Evolutionary conservation across 495 filamentous ascomycete genomes (phyloP), one percentile per base, ranked within the genome.

Genomic region (Clohesyomyces aquaticus): DNA sequence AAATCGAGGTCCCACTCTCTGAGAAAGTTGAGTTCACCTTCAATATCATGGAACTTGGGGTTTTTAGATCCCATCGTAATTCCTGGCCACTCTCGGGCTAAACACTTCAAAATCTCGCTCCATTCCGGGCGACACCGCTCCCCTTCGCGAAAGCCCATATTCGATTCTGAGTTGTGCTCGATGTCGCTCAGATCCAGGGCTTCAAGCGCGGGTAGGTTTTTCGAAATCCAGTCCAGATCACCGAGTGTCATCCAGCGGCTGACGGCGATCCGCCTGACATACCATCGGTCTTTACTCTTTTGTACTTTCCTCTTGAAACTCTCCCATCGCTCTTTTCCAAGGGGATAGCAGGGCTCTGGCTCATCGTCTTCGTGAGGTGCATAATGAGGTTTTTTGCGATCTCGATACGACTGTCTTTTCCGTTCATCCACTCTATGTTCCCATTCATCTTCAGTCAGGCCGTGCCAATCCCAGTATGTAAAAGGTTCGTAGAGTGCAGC

Each of bases 391-490:
- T 41, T 47, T 45, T 59, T 42, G 10, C 45, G 21, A 29, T 62
- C 57, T 57, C 50, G 61, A 8, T 55, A 35, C 16, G 57, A 46
- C 47, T 57, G 29, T 14, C 26, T 8, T 27, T 57, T 67, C n/a
- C 52, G 19, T 22, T 23, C 41, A 21, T 64, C 46, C 18, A 6
- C 19, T 48, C 23, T 29, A 11, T 11, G 8, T 1, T 59, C 14
- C 47, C 59, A 61, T 10, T 26, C 19, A 10, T 27, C 23, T 28
- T 46, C 22, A 18, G 18, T 32, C 1, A 55, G 19, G n/a, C 47
- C 60, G 16, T 59, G 41, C 65, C 65, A 68, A 41, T 68, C 65
- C 53, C 47, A 62, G 38, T 63, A 64, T 9, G 53, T 68, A 32
- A 68, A 68, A 4, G 59, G 65, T 46, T 68, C 65, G 32, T 55